phyloP scores from a whole-genome alignment of 805 yeast species.

The Teunomyces pallodes region DNA sequence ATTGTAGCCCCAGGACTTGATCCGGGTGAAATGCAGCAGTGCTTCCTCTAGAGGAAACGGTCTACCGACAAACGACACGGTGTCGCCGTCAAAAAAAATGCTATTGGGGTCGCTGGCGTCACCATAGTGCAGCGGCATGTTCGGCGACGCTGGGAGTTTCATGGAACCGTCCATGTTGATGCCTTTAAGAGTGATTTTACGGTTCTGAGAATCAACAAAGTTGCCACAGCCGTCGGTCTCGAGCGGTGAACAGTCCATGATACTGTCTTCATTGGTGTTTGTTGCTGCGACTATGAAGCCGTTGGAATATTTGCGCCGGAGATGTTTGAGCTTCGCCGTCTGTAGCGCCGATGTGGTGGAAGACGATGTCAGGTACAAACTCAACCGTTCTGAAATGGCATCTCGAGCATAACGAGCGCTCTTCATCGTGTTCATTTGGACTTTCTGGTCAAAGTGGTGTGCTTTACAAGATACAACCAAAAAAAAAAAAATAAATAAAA shows the following conservation, averaged over 20 bases:
- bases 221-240: conserved; percentile 49
- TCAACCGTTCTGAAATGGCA: conserved; percentile 30
- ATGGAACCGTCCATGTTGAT: conserved; percentile 76
- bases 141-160: conserved; percentile 65
- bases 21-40: conserved; percentile 59
- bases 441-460: not conserved
- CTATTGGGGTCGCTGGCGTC: conserved; percentile 33
- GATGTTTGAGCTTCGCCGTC: conserved; percentile 25
- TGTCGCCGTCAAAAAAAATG: conserved; percentile 66
- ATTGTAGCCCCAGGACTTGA: conserved; percentile 81
- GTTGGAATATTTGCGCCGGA: conserved; percentile 22
- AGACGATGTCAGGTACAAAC: conserved; percentile 24
- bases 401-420: conserved; percentile 26
- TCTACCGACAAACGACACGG: conserved; percentile 76
- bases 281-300: conserved; percentile 12
- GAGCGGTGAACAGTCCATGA: conserved; percentile 20
- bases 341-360: conserved; percentile 16
- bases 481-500: not conserved
- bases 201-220: conserved; percentile 56
- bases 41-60: conserved; percentile 81
- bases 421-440: conserved; percentile 11
- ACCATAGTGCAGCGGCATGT: conserved; percentile 41
- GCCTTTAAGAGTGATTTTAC: conserved; percentile 69
- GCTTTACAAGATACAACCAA: not conserved
- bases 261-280: conserved; percentile 4